Conservation (phyloP, 805 yeast genomes). For the Wickerhamiella sorbophila region DNA sequence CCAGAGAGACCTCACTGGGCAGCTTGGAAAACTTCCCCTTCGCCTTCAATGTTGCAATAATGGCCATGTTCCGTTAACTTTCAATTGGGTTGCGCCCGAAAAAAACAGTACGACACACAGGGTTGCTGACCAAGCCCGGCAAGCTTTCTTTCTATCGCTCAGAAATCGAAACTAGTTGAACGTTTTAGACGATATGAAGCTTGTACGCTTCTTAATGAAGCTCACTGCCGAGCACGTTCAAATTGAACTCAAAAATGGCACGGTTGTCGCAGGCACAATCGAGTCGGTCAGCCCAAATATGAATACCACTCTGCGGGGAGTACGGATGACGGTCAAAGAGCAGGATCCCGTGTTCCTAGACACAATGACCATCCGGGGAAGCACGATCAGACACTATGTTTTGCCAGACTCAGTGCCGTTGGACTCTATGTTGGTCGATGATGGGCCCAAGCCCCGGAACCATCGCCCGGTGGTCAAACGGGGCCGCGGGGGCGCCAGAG, state of each 20-base stretch:
- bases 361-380: conserved; percentile 76
- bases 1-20: not conserved
- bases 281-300: conserved; percentile 77
- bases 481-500: conserved; percentile 4
- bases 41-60: not conserved
- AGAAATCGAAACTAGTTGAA: too few relatives aligned
- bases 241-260: conserved; percentile 84
- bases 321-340: conserved; percentile 58
- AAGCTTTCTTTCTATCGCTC: too few relatives aligned
- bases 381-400: conserved; percentile 67
- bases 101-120: not conserved
- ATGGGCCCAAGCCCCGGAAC: conserved; percentile 27
- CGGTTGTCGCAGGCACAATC: conserved; percentile 69
- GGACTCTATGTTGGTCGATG: conserved; percentile 32
- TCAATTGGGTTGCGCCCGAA: too few relatives aligned
- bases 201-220: conserved; percentile 56
- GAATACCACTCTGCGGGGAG: conserved; percentile 74
- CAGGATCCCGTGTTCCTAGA: conserved; percentile 60
- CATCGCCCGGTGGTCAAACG: conserved; percentile 7
- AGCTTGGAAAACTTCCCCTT: conserved; percentile 3
- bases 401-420: conserved; percentile 78
- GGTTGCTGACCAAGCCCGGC: not conserved
- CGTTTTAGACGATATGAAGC: too few relatives aligned
- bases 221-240: conserved; percentile 75
- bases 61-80: not conserved